Percentiles rank a stretch among this genome's conserved stretches.
Conservation (phyloP, 768 basidiomycete species). For the Leucocoprinus leucothites region DNA sequence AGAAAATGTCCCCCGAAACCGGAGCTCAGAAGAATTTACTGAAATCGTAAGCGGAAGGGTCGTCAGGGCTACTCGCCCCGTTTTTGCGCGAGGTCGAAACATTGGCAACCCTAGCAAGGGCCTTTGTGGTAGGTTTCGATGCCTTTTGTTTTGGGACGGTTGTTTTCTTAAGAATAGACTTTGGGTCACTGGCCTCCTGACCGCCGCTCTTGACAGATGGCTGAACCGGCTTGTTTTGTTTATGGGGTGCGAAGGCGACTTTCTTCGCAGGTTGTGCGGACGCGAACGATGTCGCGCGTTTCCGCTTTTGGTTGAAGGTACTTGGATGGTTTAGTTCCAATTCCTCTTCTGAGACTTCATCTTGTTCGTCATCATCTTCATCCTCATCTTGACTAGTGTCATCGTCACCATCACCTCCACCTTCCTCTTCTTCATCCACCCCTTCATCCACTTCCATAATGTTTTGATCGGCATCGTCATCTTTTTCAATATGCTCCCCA, state of each 20-base stretch:
- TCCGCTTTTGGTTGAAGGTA: slow-evolving; percentile 45
- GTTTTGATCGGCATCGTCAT: slow-evolving; percentile 27
- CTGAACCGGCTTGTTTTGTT: background rate
- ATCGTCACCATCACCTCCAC: slow-evolving; percentile 32
- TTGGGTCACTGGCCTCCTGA: slow-evolving; percentile 17
- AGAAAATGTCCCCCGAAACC: background rate
- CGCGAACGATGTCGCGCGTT: slow-evolving; percentile 26
- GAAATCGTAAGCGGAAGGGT: slow-evolving; percentile 53
- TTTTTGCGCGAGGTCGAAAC: slow-evolving; percentile 26
- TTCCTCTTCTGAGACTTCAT: slow-evolving; percentile 28
- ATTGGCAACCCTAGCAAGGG: slow-evolving; percentile 32
- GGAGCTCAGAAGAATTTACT: slow-evolving; percentile 47
- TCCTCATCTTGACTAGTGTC: slow-evolving; percentile 40
- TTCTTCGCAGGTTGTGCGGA: slow-evolving; percentile 42
- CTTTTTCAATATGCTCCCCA: slow-evolving; percentile 26
- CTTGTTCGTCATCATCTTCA: slow-evolving; percentile 24
- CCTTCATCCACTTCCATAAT: slow-evolving; percentile 29
- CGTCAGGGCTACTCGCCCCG: slow-evolving; percentile 20
- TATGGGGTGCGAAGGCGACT: slow-evolving; percentile 45
- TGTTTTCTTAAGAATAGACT: slow-evolving; percentile 11
- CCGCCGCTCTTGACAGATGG: slow-evolving; percentile 12
- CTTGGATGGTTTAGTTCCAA: slow-evolving; percentile 25
- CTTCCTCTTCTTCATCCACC: slow-evolving; percentile 31
- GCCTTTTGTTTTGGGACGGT: slow-evolving; percentile 12
- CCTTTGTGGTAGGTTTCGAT: slow-evolving; percentile 15